Evolutionary conservation across 2,329 filamentous ascomycete genomes (phyloP), one percentile per base, ranked within the genome.

Genomic region (Beauveria brongniartii): DNA sequence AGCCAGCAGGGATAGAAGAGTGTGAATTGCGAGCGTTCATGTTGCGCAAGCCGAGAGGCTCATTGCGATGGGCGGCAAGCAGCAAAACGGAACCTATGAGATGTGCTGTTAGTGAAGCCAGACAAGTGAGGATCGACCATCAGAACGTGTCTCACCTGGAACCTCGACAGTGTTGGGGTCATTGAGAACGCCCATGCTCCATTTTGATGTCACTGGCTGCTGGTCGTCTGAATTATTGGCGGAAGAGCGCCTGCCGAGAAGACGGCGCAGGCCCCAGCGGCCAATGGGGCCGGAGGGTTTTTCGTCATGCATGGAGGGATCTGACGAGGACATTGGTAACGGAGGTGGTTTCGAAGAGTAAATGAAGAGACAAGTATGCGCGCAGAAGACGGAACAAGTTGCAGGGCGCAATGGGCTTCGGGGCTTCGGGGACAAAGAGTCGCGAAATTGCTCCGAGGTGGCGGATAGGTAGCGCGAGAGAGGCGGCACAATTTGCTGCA

Each of bases 101-200:
- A 16, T 34, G 37, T 24, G 37, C n/a, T 55, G 40, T 62, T 26
- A 62, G 51, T 10, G 18, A 28, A 22, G 22, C 20, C 2, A 28
- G 30, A 40, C 14, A 20, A n/a, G 26, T 48, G 26, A 55, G 9
- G 28, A 5, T 12, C 5, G 8, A 14, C 18, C 30, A 2, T 34
- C 2, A n/a, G 18, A 24, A 40, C 12, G n/a, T 7, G 7, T 56
- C 82, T 64, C 76, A 92, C 90, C 91, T 66, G 92, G 92, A 14
- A 96, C 92, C 74, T 96, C 90, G 64, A 94, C 89, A 0, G 92
- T 96, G 61, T 87, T 73, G 53, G 78, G 83, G 67, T 94, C 91
- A 69, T 91, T 92, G 64, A 96, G 73, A 28, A 97, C 90, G n/a
- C 92, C 92, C 76, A 96, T 77, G 54, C 77, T 82, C 83, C 82